Base-by-base conservation (phyloP, 2,329 filamentous ascomycete genomes). In the Dothidotthia symphoricarpi region DNA sequence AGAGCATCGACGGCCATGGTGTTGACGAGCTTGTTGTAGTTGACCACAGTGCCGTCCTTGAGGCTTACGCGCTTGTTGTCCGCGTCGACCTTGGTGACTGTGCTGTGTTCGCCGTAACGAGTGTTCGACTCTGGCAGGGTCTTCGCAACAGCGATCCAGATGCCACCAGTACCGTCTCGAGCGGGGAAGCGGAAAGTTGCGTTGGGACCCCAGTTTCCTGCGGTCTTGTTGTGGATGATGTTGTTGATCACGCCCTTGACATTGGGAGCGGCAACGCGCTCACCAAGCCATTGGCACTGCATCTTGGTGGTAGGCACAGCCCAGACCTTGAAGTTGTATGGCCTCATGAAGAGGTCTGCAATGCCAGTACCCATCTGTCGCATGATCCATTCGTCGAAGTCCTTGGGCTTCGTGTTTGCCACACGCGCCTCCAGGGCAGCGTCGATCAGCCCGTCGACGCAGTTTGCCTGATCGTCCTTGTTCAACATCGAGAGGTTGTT, bases 261-360 rank as follows among this genome's bases (percentile, higher is more conserved):
- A 67, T 98, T 88, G 53, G 93, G 93, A 36, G 91, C 90, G 45
- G 93, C 93, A 36, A 98, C 93, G 78, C 93, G 91, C 82, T 98
- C 93, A 61, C 93, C 93, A 49, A 97, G 86, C 93, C 93, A 98
- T 69, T 84, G 76, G 71, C 89, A 95, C 87, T 97, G 93, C 93
- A 98, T 98, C 90, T 95, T 95, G 56, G 86, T 95, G 39, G 91
- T 96, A 43, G 93, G 93, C 59, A 97, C 91, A 48, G 93, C 93
- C 93, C 93, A 98, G 67, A 98, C 93, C 77, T 98, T 98, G 83
- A 85, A 98, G 82, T 98, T 98, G 80, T 98, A 98, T 37, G 93
- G 93, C 61, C 93, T 81, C 93, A 98, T 98, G 81, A 98, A 98
- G 59, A 91, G 78, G 69, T 98, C 83, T 54, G 90, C 91, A 62